Evolutionary conservation across 352 stramenopile genomes (phyloP).

Genomic region (Peronospora belbahrii): DNA sequence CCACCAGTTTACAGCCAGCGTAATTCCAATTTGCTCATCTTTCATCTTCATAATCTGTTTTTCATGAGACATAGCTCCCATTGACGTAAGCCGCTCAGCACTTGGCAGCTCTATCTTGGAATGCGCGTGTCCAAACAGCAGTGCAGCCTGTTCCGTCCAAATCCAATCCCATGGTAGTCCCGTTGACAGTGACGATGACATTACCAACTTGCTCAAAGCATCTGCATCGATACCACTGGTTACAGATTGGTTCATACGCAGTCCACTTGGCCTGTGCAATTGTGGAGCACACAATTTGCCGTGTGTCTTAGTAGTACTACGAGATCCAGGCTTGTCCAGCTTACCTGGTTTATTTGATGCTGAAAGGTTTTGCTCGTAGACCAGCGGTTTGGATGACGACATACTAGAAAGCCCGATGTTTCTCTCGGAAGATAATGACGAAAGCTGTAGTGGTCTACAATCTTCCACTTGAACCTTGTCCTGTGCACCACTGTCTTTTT

Average conservation of each 20-base stretch:
- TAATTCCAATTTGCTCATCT: constrained; percentile 49
- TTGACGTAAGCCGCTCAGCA: constrained; percentile 16
- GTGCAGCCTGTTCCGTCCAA: constrained; percentile 38
- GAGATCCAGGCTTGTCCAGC: not conserved
- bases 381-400: constrained; percentile 11
- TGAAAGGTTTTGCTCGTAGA: constrained; percentile 2
- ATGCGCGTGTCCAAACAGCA: constrained; percentile 23
- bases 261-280: not conserved
- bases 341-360: constrained; percentile 5
- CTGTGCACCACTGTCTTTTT: constrained; percentile 4
- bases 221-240: constrained; percentile 2
- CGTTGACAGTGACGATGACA: constrained; percentile 37
- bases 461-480: constrained; percentile 22
- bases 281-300: not conserved
- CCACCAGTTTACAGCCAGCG: constrained; percentile 61
- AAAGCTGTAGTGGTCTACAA: constrained; percentile 43
- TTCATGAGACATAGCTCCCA: constrained; percentile 25
- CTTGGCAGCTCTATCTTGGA: constrained; percentile 24
- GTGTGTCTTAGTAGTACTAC: not conserved
- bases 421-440: constrained; percentile 27
- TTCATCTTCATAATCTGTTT: constrained; percentile 55
- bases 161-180: constrained; percentile 52
- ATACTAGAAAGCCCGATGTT: constrained; percentile 6
- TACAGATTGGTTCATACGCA: not conserved
- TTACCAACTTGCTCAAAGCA: constrained; percentile 34